Conservation (phyloP, 2,329 filamentous ascomycete genomes). For the Talaromyces sp. region DNA sequence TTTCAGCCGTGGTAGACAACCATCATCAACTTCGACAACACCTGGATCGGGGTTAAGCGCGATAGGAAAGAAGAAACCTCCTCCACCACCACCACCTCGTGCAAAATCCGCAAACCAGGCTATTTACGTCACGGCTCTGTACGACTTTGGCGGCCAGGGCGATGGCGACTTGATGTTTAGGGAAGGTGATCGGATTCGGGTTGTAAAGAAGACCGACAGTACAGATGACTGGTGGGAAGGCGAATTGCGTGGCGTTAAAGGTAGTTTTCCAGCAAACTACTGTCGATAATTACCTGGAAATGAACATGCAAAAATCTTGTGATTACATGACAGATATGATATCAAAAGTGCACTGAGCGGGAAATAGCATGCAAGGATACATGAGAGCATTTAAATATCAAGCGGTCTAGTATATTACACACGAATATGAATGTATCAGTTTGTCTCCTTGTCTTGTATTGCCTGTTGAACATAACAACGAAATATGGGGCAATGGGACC, state of each 20-base stretch:
- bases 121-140: slow-evolving; percentile 66
- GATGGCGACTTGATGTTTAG: slow-evolving; percentile 69
- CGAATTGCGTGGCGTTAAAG: slow-evolving; percentile 64
- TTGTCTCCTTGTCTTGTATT: neutral
- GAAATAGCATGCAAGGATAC: neutral
- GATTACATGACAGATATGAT: slow-evolving; percentile 2
- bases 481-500: too few species aligned
- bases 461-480: neutral
- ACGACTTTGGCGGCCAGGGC: slow-evolving; percentile 69
- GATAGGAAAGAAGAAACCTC: slow-evolving; percentile 66
- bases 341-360: neutral
- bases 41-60: slow-evolving; percentile 31
- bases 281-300: slow-evolving; percentile 45
- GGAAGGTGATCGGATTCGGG: slow-evolving; percentile 73
- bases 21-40: slow-evolving; percentile 32
- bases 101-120: slow-evolving; percentile 53
- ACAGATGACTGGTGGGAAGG: slow-evolving; percentile 88
- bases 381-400: neutral
- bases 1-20: slow-evolving; percentile 42
- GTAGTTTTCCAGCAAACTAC: slow-evolving; percentile 82
- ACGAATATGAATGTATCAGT: neutral
- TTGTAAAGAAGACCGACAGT: slow-evolving; percentile 74
- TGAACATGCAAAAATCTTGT: neutral
- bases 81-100: slow-evolving; percentile 72
- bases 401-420: neutral